These are phyloP conservation scores for Leishmania aethiopica DNA, from an alignment of 208 protist genomes.

Conservation along the genomic window DNA sequence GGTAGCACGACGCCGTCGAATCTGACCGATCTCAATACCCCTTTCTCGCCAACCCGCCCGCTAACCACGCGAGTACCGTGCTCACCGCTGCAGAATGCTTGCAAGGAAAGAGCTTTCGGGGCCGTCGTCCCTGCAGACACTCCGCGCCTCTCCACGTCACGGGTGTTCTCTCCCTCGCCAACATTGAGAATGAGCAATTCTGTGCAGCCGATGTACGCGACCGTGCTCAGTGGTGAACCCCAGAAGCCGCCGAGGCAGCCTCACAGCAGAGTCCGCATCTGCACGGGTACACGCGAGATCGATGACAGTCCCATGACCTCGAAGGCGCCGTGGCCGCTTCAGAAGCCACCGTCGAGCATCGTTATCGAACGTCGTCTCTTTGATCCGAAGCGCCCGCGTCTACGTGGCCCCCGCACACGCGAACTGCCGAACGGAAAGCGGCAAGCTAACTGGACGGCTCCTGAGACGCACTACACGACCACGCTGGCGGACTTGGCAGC, in stretches of 20 bases:
- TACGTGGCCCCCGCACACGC: slow-evolving; percentile 5
- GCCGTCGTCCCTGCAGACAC: neutral
- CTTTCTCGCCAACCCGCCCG: neutral
- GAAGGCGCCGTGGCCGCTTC: slow-evolving; percentile 13
- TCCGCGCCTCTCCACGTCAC: neutral
- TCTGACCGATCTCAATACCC: neutral
- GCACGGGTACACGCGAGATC: neutral
- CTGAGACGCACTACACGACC: slow-evolving; percentile 36
- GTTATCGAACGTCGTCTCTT: slow-evolving; percentile 9
- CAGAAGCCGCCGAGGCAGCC: neutral
- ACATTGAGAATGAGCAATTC: slow-evolving; percentile 3
- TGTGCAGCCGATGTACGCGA: neutral
- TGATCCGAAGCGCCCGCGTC: slow-evolving; percentile 9
- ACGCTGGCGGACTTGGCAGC: slow-evolving; percentile 22
- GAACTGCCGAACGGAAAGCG: slow-evolving; percentile 26
- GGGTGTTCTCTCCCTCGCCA: slow-evolving; percentile 1
- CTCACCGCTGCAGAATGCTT: neutral
- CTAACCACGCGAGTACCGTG: neutral
- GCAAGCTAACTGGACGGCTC: slow-evolving; percentile 32
- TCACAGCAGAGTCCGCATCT: slow-evolving; percentile 6
- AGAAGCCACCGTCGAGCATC: neutral
- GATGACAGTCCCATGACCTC: neutral
- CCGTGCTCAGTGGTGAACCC: neutral
- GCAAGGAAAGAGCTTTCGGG: neutral
- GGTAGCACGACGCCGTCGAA: neutral